These are phyloP conservation scores for Malbranchea zuffiana DNA, from an alignment of 2,329 filamentous ascomycete species.

Conservation along the genomic window DNA sequence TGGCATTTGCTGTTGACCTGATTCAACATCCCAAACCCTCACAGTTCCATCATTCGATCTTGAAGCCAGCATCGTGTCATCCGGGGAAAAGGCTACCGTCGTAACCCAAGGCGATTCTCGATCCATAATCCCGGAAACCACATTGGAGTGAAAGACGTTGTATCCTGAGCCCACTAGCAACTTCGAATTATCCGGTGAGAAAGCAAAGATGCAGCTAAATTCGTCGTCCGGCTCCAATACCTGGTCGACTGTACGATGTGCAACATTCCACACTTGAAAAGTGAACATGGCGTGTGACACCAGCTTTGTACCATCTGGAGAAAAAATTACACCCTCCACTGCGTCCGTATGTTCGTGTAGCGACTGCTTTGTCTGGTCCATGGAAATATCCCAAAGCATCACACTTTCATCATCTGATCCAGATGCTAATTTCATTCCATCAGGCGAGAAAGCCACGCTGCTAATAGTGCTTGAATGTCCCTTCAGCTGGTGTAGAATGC, in stretches of 20 bases:
- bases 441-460: background rate
- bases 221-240: background rate
- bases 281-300: background rate
- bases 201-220: background rate
- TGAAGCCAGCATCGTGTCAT: constrained; percentile 3
- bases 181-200: background rate
- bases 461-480: background rate
- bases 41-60: constrained; percentile 1
- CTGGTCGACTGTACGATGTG: background rate
- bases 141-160: background rate
- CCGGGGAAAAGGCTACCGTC: background rate
- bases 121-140: too few relatives aligned
- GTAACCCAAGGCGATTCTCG: too few relatives aligned
- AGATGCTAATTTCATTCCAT: background rate
- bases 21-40: constrained; percentile 3
- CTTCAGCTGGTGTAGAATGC: background rate
- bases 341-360: background rate
- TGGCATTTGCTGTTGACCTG: too few relatives aligned
- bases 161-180: background rate
- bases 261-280: background rate
- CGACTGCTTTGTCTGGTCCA: background rate
- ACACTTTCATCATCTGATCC: background rate
- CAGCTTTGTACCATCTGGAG: constrained; percentile 1
- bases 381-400: background rate
- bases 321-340: background rate